Conservation (phyloP, 169 alveolate genomes). For the Besnoitia besnoiti region DNA sequence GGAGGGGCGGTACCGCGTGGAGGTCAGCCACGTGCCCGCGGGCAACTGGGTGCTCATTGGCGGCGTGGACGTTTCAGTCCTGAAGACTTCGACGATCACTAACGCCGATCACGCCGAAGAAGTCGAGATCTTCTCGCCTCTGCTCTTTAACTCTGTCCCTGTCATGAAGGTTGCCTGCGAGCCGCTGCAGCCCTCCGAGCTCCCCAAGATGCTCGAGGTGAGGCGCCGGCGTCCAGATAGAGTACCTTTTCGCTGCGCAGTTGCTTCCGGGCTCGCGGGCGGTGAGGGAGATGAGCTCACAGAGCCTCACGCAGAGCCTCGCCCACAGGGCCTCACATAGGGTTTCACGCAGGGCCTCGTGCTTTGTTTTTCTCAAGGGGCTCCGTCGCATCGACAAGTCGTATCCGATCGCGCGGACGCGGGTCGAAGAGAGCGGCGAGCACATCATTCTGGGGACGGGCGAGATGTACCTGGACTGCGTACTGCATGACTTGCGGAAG, state of each 20-base stretch:
- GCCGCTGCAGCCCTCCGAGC: constrained; percentile 98
- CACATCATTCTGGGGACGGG: constrained; percentile 97
- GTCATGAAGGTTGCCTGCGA: constrained; percentile 91
- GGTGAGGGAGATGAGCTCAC: too few species aligned
- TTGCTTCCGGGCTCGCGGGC: too few species aligned
- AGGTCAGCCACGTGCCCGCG: constrained; percentile 71
- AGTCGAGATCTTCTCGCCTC: constrained; percentile 88
- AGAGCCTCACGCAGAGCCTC: too few species aligned
- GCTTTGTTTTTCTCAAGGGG: constrained; percentile 80
- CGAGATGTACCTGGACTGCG: constrained; percentile 97
- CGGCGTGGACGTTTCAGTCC: constrained; percentile 92
- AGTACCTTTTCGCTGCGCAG: not conserved
- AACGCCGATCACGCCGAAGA: constrained; percentile 78
- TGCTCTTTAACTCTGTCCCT: constrained; percentile 73
- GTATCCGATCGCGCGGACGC: constrained; percentile 92
- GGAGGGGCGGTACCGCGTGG: constrained; percentile 93
- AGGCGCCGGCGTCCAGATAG: not conserved
- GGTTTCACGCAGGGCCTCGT: too few species aligned
- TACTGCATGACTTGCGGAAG: constrained; percentile 96
- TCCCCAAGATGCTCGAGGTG: constrained; percentile 97
- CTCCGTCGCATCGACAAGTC: constrained; percentile 92
- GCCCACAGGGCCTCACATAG: too few species aligned
- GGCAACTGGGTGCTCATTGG: constrained; percentile 89
- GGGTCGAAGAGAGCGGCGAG: constrained; percentile 93
- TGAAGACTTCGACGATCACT: constrained; percentile 91